Evolutionary conservation across 2,329 filamentous ascomycete genomes (phyloP).

Genomic region (Byssothecium circinans): DNA sequence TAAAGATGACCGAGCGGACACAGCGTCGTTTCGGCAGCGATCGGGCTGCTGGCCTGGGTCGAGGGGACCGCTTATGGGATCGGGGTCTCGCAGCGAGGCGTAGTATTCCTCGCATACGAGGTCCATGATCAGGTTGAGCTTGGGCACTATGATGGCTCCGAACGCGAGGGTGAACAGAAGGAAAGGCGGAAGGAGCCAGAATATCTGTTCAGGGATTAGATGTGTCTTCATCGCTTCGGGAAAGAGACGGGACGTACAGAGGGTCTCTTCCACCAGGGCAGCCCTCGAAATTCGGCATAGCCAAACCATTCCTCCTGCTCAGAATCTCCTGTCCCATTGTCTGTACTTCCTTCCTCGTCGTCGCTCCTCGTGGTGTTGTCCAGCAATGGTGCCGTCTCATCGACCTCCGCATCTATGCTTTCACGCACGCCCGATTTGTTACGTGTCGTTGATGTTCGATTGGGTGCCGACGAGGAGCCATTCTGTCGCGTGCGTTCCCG

Average conservation of each 20-base stretch:
- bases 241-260: constrained; percentile 45
- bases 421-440: constrained; percentile 21
- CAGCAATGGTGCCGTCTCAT: constrained; percentile 35
- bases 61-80: constrained; percentile 42
- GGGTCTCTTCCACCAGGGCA: constrained; percentile 54
- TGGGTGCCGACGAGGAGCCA: constrained; percentile 11
- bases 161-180: constrained; percentile 82
- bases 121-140: constrained; percentile 80
- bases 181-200: constrained; percentile 79
- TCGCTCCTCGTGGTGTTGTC: constrained; percentile 13
- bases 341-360: constrained; percentile 7
- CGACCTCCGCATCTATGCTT: constrained; percentile 10
- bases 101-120: constrained; percentile 85
- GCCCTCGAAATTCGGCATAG: constrained; percentile 43
- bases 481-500: constrained; percentile 9
- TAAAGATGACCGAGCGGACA: constrained; percentile 74
- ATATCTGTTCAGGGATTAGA: constrained; percentile 56
- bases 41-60: constrained; percentile 44
- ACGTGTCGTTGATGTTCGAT: constrained; percentile 8
- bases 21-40: constrained; percentile 77
- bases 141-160: constrained; percentile 82
- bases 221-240: not conserved
- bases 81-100: constrained; percentile 53
- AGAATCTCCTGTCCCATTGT: constrained; percentile 8
- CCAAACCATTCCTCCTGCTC: constrained; percentile 35